These are phyloP conservation scores for Backusella sp. DNA, from an alignment of 192 early-diverging fungal species.

Conservation along the genomic window DNA sequence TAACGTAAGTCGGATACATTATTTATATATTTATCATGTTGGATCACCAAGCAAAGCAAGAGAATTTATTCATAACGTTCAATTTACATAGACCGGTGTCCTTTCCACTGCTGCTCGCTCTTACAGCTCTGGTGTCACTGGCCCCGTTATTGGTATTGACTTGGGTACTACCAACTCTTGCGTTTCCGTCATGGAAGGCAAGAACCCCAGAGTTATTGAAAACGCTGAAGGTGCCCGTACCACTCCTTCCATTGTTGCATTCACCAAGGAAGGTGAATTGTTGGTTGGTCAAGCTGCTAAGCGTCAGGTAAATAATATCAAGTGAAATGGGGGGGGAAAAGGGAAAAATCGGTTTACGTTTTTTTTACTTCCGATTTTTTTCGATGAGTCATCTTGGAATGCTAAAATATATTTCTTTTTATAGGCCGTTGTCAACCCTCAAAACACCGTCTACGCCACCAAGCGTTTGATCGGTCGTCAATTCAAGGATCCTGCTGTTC, in stretches of 20 bases:
- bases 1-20: conserved; percentile 18
- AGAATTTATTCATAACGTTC: neutral
- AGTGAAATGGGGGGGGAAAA: neutral
- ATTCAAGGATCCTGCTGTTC: conserved; percentile 85
- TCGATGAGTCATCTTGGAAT: conserved; percentile 4
- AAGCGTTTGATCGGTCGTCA: conserved; percentile 97
- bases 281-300: conserved; percentile 96
- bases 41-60: neutral
- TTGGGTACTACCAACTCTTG: conserved; percentile 95
- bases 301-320: conserved; percentile 64
- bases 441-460: conserved; percentile 97
- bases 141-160: conserved; percentile 91
- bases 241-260: conserved; percentile 88
- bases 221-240: conserved; percentile 88
- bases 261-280: conserved; percentile 89
- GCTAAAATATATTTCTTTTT: conserved; percentile 8
- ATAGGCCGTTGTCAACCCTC: conserved; percentile 93
- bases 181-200: conserved; percentile 94
- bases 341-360: neutral
- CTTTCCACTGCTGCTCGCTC: conserved; percentile 12
- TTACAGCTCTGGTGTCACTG: conserved; percentile 20
- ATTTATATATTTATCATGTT: neutral
- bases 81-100: conserved; percentile 11
- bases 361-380: neutral
- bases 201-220: conserved; percentile 86